A percentile compares a stretch with the other conserved stretches of the same genome.
These are phyloP conservation scores for Penicillium mononematosum DNA, from an alignment of 495 filamentous ascomycete genomes.

Conservation along the genomic window DNA sequence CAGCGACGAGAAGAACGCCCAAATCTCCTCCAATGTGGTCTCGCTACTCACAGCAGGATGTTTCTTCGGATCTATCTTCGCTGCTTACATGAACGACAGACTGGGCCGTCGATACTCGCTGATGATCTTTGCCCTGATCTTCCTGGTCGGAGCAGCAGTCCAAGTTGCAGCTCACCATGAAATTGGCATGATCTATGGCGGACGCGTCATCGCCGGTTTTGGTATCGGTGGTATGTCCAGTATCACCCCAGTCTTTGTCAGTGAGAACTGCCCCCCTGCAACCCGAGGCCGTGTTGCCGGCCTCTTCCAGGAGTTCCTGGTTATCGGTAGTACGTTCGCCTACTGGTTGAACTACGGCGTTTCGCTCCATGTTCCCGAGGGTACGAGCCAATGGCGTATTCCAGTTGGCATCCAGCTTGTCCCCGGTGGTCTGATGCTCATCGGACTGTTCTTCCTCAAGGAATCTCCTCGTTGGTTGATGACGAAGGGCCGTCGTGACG, in stretches of 20 bases:
- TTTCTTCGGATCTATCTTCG: constrained; percentile 65
- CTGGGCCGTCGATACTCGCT: constrained; percentile 60
- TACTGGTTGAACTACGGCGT: constrained; percentile 56
- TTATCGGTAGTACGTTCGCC: constrained; percentile 33
- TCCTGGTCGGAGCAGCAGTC: constrained; percentile 63
- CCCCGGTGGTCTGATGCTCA: constrained; percentile 49
- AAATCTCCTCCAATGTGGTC: constrained; percentile 56
- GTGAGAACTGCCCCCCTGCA: constrained; percentile 43
- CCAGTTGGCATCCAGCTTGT: constrained; percentile 54
- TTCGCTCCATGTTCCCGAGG: constrained; percentile 37
- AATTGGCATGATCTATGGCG: constrained; percentile 41
- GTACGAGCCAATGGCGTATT: constrained; percentile 52
- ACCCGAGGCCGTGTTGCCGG: constrained; percentile 47
- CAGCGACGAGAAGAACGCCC: constrained; percentile 36
- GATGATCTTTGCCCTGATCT: constrained; percentile 53
- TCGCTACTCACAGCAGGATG: constrained; percentile 64
- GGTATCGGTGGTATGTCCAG: constrained; percentile 48
- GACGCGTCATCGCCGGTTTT: constrained; percentile 44
- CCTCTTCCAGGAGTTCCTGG: constrained; percentile 33
- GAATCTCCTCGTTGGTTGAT: constrained; percentile 59
- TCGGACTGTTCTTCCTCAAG: constrained; percentile 51
- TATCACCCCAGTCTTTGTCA: constrained; percentile 51
- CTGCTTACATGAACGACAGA: constrained; percentile 56
- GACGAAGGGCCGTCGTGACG: constrained; percentile 42
- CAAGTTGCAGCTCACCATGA: constrained; percentile 49